These are phyloP conservation scores for Saturnispora halmiae DNA, from an alignment of 805 yeast genomes.

Conservation along the genomic window DNA sequence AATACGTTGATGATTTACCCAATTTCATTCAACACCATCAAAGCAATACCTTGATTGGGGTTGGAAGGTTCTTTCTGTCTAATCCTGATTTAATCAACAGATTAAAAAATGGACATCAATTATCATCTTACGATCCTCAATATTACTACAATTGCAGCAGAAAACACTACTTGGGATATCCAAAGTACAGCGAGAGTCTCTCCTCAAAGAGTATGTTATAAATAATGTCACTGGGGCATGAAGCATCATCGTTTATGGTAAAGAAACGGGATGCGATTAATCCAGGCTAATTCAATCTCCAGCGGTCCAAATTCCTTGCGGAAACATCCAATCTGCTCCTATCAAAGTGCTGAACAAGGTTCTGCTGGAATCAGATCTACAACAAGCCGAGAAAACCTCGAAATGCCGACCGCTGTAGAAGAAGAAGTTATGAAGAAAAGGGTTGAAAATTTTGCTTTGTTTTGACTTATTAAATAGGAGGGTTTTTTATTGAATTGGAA, in stretches of 20 bases:
- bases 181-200: not conserved
- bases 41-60: conserved; percentile 36
- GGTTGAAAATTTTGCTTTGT: not conserved
- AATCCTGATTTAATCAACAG: conserved; percentile 37
- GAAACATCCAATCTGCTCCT: not conserved
- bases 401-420: conserved; percentile 5
- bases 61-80: conserved; percentile 32
- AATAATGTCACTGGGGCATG: conserved; percentile 11
- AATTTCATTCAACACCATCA: conserved; percentile 23
- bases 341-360: not conserved
- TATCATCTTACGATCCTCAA: conserved; percentile 32
- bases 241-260: conserved; percentile 9
- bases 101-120: conserved; percentile 27
- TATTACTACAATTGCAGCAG: conserved; percentile 27
- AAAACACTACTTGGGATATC: not conserved
- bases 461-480: not conserved
- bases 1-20: conserved; percentile 13
- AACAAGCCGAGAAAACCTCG: conserved; percentile 9
- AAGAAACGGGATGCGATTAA: conserved; percentile 11
- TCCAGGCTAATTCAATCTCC: conserved; percentile 8
- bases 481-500: not conserved
- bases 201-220: not conserved
- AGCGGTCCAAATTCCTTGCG: not conserved
- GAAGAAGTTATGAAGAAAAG: not conserved
- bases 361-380: not conserved